These are phyloP conservation scores for Crithidia thermophila DNA, from an alignment of 208 protist genomes.

Conservation along the genomic window DNA sequence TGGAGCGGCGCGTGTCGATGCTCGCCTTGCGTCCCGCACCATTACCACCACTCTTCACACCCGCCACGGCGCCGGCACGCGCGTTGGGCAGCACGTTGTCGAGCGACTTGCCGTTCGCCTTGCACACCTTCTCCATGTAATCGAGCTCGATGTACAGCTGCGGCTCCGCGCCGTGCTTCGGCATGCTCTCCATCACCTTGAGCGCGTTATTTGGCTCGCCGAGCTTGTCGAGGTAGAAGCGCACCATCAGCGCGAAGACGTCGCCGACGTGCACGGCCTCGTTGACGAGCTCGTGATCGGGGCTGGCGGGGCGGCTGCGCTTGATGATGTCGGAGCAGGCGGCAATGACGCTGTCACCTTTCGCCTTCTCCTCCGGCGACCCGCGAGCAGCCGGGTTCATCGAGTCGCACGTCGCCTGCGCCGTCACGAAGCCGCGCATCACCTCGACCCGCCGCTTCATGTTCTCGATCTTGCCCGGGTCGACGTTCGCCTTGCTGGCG, in stretches of 20 bases:
- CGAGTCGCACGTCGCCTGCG: conserved; percentile 54
- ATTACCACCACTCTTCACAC: not conserved
- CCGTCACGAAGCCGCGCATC: conserved; percentile 60
- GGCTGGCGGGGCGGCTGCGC: conserved; percentile 65
- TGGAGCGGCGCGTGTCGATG: conserved; percentile 23
- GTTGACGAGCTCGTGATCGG: conserved; percentile 70
- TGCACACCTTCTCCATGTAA: conserved; percentile 88
- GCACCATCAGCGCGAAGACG: conserved; percentile 95
- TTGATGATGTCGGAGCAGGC: conserved; percentile 90
- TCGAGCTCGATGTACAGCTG: conserved; percentile 90
- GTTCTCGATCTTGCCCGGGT: conserved; percentile 40
- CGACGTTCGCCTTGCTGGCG: conserved; percentile 31
- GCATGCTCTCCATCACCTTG: conserved; percentile 93
- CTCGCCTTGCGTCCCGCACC: conserved; percentile 16
- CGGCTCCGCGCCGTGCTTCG: conserved; percentile 84
- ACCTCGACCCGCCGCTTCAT: conserved; percentile 60
- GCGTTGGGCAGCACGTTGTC: conserved; percentile 47
- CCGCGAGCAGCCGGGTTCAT: conserved; percentile 37
- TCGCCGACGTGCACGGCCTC: conserved; percentile 93
- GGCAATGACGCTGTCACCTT: conserved; percentile 69
- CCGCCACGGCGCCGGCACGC: conserved; percentile 4
- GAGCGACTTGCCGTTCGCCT: conserved; percentile 66
- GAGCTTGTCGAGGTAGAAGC: conserved; percentile 89
- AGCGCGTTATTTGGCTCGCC: conserved; percentile 81
- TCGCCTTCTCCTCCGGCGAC: conserved; percentile 52